Evolutionary conservation across 805 yeast species (phyloP), one percentile per base, ranked within the genome.

Genomic region (Yarrowia deformans): DNA sequence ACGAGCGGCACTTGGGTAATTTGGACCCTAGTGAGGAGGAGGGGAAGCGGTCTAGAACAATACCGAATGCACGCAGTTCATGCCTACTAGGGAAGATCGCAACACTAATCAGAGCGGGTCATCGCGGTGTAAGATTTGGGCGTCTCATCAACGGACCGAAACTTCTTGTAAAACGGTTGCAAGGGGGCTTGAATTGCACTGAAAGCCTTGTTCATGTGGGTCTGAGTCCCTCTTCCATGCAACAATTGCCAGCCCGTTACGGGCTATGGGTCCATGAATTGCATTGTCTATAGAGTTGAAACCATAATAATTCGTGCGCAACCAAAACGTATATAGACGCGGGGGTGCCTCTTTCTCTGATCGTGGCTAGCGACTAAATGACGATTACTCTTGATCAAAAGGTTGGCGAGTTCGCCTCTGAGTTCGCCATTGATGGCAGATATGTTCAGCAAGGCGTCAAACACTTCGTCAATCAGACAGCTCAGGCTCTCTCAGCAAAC

Each of bases 401-500:
- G 34, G 52, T 60, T 10, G 32, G 34, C 66, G 66, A 60, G 66
- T 43, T 60, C 37, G 52, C 66, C 32, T 32, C 40, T 34, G 66
- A 60, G 42, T 60, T 60, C 14, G 66, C 66, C 52, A 60, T 60
- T n/a, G 66, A 60, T 29, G 66, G 66, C 52, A 19, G 23, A 32
- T 60, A 60, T 34, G 66, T 60, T 2, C 50, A 60, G 52, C 50
- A 60, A 29, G 68, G 56, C 45, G 72, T 71, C 49, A 70, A 70
- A 54, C 42, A 58, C 42, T 74, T 75, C 39, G 70, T 69, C 16
- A 50, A 54, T 40, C 77, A 77, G 71, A 75, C 76, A 66, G 73
- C 70, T 3, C 67, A 69, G 19, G 81, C 82, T 14, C 77, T 81
- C 45, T 40, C 63, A 35, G 67, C 67, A 35, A 52, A 73, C 49